Conservation (phyloP, 2,329 filamentous ascomycete species). For the Boeremia lycopersici region DNA sequence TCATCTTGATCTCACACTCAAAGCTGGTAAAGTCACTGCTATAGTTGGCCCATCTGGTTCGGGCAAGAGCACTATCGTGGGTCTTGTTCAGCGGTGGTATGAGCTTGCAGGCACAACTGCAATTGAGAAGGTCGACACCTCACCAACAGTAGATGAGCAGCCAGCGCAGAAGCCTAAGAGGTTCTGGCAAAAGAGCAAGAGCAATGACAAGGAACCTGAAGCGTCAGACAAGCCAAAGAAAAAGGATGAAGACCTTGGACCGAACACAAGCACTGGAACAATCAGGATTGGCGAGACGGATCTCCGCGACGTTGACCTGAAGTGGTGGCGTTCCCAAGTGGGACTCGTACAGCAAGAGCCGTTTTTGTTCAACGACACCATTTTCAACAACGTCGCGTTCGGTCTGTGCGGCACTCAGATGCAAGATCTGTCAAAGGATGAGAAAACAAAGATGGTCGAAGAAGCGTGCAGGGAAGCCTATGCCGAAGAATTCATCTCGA, state of each 20-base stretch:
- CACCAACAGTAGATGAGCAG: slow-evolving; percentile 1
- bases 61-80: slow-evolving; percentile 77
- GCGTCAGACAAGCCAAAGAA: slow-evolving; percentile 13
- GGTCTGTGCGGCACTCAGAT: slow-evolving; percentile 50
- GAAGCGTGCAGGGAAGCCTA: slow-evolving; percentile 48
- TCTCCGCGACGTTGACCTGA: slow-evolving; percentile 42
- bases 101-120: slow-evolving; percentile 52
- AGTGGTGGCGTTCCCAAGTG: slow-evolving; percentile 56
- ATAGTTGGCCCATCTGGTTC: slow-evolving; percentile 76
- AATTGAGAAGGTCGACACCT: slow-evolving; percentile 1
- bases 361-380: slow-evolving; percentile 49
- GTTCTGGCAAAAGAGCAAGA: slow-evolving; percentile 14
- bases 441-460: slow-evolving; percentile 61
- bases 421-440: slow-evolving; percentile 60
- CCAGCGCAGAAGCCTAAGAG: slow-evolving; percentile 21
- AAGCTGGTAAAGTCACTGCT: slow-evolving; percentile 71
- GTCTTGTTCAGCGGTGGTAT: slow-evolving; percentile 75
- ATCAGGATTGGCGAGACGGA: slow-evolving; percentile 38
- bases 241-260: slow-evolving; percentile 27
- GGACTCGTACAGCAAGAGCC: slow-evolving; percentile 51
- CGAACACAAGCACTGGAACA: slow-evolving; percentile 42
- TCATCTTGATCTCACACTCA: slow-evolving; percentile 62
- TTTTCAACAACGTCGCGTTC: slow-evolving; percentile 49
- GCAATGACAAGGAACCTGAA: background rate
- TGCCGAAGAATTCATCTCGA: slow-evolving; percentile 47